Percentiles rank a stretch among this genome's conserved stretches.
Evolutionary conservation across 2,329 filamentous ascomycete genomes (phyloP).

Genomic region (Phaeosphaeriaceae sp.): DNA sequence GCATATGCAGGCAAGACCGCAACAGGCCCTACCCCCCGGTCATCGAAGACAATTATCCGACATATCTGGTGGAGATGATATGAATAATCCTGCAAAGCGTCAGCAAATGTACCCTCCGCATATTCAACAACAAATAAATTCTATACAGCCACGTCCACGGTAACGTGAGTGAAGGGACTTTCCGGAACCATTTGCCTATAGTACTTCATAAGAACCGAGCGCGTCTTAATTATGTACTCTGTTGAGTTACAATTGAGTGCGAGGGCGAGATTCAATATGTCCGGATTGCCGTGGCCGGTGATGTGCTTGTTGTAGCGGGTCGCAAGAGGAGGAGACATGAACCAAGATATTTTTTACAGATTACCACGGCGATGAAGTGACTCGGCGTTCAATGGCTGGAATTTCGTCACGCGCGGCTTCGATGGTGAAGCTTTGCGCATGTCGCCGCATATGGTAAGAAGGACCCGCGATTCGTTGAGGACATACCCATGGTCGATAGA

Average conservation of each 20-base stretch:
- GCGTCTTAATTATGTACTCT: too few species aligned
- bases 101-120: constrained; percentile 62
- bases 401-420: too few species aligned
- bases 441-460: too few species aligned
- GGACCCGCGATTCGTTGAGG: background rate
- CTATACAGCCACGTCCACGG: constrained; percentile 59
- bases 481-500: background rate
- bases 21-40: constrained; percentile 19
- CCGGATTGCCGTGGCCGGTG: too few species aligned
- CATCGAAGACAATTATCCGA: constrained; percentile 67
- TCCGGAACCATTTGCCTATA: background rate
- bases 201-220: too few species aligned
- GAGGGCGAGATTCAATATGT: too few species aligned
- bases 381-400: background rate
- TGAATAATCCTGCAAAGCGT: constrained; percentile 61
- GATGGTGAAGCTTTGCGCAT: too few species aligned
- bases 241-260: too few species aligned
- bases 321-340: too few species aligned
- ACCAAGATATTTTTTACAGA: too few species aligned
- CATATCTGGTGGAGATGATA: constrained; percentile 61
- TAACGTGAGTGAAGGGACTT: constrained; percentile 19
- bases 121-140: constrained; percentile 54
- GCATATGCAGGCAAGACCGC: constrained; percentile 43
- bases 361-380: too few species aligned
- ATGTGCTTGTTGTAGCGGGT: too few species aligned